Evolutionary conservation across 1,139 yeast genomes (phyloP), one percentile per base, ranked within the genome.

Genomic region (Hyphopichia pseudoburtonii): DNA sequence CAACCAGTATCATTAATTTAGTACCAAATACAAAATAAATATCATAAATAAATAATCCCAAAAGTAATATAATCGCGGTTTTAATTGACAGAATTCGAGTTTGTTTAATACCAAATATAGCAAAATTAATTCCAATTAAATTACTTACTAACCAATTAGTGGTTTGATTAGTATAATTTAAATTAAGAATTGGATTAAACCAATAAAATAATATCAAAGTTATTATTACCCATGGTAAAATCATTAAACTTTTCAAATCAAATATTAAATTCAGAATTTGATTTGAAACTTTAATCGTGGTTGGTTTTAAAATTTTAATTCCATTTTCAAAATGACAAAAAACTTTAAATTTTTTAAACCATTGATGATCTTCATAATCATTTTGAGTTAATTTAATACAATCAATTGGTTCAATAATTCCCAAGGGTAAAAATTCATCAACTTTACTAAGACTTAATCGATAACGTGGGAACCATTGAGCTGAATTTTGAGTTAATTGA

Each of bases 1-100:
- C 88, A 16, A 82, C 88, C 1, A 78, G 68, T 33, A 72, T 63
- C 89, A 83, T 82, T 10, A 80, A 65, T 34, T 75, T 69, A 0
- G 86, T 73, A 3, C 74, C 76, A 56, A 81, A 83, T 1, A 82
- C 89, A 60, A 83, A 83, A 51, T 71, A 80, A 29, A 80, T 69
- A 51, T 83, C 89, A 55, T 82, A 83, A 28, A 75, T 43, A 49
- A 82, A 80, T 32, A 82, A 65, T 1, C 75, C 76, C 2, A 51
- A 39, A 18, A 83, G 58, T 32, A 80, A 52, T 11, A 75, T 47
- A 16, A 63, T 50, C 1, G 77, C 80, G 3, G 72, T 59, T 37
- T 61, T 65, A 51, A 80, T 74, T 15, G 61, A 64, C 8, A 69
- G 59, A 12, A 73, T 34, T 33, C 54, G 57, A 10, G 60, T 40